Evolutionary conservation across 257 asterid species (phyloP).

Genomic region (Solanum dulcamara): DNA sequence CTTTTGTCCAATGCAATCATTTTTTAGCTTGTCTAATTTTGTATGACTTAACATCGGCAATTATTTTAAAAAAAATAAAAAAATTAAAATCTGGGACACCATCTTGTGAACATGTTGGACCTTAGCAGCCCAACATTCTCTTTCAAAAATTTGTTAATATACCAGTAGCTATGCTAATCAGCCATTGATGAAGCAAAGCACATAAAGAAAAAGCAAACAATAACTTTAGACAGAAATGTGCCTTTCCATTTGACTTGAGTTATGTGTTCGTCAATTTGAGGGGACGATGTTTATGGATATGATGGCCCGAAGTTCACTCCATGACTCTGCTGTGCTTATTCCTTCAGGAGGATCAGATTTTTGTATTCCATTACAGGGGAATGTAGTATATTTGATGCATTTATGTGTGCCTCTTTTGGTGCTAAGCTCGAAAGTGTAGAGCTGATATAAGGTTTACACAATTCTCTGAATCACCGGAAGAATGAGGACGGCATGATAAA

Average conservation of each 20-base stretch:
- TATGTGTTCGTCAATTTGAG: neutral
- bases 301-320: neutral
- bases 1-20: neutral
- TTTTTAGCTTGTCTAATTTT: neutral
- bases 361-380: neutral
- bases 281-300: neutral
- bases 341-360: neutral
- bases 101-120: neutral
- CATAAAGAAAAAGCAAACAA: neutral
- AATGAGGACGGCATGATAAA: neutral
- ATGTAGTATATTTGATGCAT: neutral
- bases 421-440: neutral
- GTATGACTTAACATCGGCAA: too few relatives aligned
- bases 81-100: too few relatives aligned
- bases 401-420: neutral
- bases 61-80: too few relatives aligned
- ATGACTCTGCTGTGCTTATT: neutral
- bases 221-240: neutral
- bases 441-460: neutral
- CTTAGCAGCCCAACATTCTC: neutral
- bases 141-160: neutral
- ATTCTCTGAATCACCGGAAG: neutral
- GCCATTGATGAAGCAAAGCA: neutral
- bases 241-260: neutral
- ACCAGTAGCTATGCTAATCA: neutral